Evolutionary conservation across 352 stramenopile species (phyloP).

Genomic region (Pythium sp.): DNA sequence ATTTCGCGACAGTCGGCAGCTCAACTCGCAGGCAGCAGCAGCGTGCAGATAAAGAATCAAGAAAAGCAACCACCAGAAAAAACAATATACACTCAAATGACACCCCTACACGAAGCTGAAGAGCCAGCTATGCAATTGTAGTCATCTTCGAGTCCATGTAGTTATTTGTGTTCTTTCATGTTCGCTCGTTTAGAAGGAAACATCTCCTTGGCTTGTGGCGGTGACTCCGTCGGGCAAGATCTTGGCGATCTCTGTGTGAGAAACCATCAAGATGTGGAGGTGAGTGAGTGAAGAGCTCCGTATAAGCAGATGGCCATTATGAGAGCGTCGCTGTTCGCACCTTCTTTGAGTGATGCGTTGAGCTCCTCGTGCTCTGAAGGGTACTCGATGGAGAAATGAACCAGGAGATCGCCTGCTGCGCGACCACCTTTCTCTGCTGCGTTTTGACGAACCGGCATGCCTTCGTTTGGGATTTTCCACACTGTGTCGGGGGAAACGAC

Average conservation of each 20-base stretch:
- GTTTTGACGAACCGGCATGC: constrained; percentile 81
- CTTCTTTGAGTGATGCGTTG: constrained; percentile 11
- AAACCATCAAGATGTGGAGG: not conserved
- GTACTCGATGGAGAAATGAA: constrained; percentile 93
- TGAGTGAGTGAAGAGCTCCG: not conserved
- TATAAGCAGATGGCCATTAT: not conserved
- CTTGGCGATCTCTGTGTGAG: constrained; percentile 6
- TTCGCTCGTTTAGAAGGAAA: not conserved
- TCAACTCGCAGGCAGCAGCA: not conserved
- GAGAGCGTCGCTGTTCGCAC: not conserved
- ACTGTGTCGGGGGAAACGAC: constrained; percentile 87
- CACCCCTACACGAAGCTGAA: not conserved
- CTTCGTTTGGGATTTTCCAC: constrained; percentile 80
- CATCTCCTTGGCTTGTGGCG: no score
- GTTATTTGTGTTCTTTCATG: not conserved
- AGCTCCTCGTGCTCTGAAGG: constrained; percentile 49
- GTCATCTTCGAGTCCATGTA: not conserved
- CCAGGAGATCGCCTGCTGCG: constrained; percentile 73
- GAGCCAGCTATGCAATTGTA: not conserved
- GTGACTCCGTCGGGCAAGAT: constrained; percentile 3
- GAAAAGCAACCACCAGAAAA: constrained; percentile 7
- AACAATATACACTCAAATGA: constrained; percentile 12
- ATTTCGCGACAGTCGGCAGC: not conserved
- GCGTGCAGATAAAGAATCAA: constrained; percentile 7
- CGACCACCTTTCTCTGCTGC: constrained; percentile 38